Percentiles rank a stretch among this genome's conserved stretches.
Conservation (phyloP, 768 basidiomycete species). For the Termitomyces sp. region DNA sequence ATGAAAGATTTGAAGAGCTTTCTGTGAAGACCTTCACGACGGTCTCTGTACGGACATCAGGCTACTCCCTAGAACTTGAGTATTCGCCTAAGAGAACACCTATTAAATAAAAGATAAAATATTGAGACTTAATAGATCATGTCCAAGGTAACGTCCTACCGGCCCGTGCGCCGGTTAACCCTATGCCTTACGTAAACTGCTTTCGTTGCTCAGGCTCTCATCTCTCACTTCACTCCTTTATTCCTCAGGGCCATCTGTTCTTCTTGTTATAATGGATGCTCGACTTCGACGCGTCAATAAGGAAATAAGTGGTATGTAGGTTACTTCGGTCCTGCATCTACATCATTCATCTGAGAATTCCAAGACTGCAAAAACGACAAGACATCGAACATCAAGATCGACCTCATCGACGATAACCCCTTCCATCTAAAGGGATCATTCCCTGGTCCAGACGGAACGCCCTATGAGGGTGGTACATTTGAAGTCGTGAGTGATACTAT, state of each 20-base stretch:
- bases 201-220: background rate
- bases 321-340: background rate
- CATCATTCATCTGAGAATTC: background rate
- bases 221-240: constrained; percentile 3
- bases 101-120: no score
- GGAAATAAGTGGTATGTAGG: constrained; percentile 75
- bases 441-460: constrained; percentile 87
- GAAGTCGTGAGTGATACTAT: constrained; percentile 67
- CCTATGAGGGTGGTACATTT: constrained; percentile 88
- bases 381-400: constrained; percentile 80
- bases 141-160: no score
- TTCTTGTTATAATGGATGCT: constrained; percentile 61
- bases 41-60: no score
- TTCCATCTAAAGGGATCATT: constrained; percentile 92
- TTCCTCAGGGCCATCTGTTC: background rate
- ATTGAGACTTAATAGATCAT: no score
- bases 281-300: constrained; percentile 88
- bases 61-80: no score
- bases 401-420: constrained; percentile 83
- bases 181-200: constrained; percentile 1
- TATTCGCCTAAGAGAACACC: no score
- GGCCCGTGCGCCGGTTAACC: background rate
- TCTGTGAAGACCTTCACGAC: no score
- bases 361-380: constrained; percentile 95
- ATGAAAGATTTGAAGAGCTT: no score